Evolutionary conservation across 202 grass and related monocot genomes (phyloP), one percentile per base, ranked within the genome.

Genomic region (Brachypodium distachyon): DNA sequence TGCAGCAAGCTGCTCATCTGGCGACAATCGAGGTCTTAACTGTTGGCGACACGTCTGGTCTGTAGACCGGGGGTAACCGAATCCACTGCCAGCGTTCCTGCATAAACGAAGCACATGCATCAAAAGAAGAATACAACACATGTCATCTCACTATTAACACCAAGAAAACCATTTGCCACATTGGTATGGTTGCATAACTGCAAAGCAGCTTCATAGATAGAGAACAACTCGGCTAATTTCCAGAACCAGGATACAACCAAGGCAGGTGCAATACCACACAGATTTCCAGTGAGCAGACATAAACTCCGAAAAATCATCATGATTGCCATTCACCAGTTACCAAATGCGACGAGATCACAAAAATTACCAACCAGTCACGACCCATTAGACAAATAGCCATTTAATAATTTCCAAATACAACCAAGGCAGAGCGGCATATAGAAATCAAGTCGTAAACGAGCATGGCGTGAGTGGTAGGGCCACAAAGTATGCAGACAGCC

Each of bases 1-100:
- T 4, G 89, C 96, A 37, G 87, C 89, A 61, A 90, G 83, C 80
- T 92, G 84, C 67, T 98, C 96, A 16, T 95, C 89, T 53, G 87
- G 80, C 28, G 91, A 84, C 50, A 98, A 76, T 47, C 48, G 58
- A 85, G 76, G 51, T 59, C 87, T 65, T 12, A 83, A 85, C 48
- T 89, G 91, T 25, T 95, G 91, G 59, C 79, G 87, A 34, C 96
- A 90, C 89, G 95, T 98, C 66, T 90, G 82, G 54, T 90, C 87
- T 54, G 47, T 70, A 37, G 74, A 77, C 44, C 38, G 16, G 14
- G 76, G 82, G 62, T 86, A 61, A 69, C 84, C 73, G 56, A 81
- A 92, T 57, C 59, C 57, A 79, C 69, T 77, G 40, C 83, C 84
- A 54, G 76, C 31, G 57, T 92, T 81, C 50, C 89, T 87, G 64